Percentiles rank a stretch among this genome's conserved stretches.
Evolutionary conservation across 257 asterid species (phyloP).

Genomic region (Fraxinus excelsior): DNA sequence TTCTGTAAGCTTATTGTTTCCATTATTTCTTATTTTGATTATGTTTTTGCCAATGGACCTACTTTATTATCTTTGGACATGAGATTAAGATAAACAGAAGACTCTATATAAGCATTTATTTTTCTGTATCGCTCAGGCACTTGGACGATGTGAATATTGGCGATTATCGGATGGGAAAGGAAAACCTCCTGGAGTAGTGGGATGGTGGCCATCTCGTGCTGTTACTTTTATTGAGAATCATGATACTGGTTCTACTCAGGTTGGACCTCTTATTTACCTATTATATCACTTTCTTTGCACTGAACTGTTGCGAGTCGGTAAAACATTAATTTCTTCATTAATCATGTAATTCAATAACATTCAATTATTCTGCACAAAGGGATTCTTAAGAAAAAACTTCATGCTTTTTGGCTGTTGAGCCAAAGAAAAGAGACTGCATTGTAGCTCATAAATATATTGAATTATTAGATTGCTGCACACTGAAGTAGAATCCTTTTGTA

Average conservation of each 20-base stretch:
- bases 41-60: background rate
- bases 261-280: slow-evolving; percentile 19
- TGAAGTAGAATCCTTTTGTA: background rate
- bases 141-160: slow-evolving; percentile 90
- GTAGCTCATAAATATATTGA: background rate
- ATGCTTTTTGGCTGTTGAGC: background rate
- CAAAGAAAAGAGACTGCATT: background rate
- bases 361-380: background rate
- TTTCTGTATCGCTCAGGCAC: slow-evolving; percentile 52
- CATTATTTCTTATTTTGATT: background rate
- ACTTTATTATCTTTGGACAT: background rate
- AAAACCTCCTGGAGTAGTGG: slow-evolving; percentile 94
- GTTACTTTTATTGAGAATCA: slow-evolving; percentile 98
- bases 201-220: slow-evolving; percentile 99
- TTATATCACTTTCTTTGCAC: background rate
- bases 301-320: slow-evolving; percentile 6
- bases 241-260: slow-evolving; percentile 99
- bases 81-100: slow-evolving; percentile 10
- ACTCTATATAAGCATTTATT: background rate
- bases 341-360: background rate
- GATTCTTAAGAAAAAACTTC: background rate
- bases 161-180: slow-evolving; percentile 85
- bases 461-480: background rate
- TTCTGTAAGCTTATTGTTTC: slow-evolving; percentile 52
- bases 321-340: background rate